Percentiles rank a stretch among this genome's conserved stretches.
phyloP scores from a whole-genome alignment of 352 stramenopile species.

The Pythium phragmiticola region DNA sequence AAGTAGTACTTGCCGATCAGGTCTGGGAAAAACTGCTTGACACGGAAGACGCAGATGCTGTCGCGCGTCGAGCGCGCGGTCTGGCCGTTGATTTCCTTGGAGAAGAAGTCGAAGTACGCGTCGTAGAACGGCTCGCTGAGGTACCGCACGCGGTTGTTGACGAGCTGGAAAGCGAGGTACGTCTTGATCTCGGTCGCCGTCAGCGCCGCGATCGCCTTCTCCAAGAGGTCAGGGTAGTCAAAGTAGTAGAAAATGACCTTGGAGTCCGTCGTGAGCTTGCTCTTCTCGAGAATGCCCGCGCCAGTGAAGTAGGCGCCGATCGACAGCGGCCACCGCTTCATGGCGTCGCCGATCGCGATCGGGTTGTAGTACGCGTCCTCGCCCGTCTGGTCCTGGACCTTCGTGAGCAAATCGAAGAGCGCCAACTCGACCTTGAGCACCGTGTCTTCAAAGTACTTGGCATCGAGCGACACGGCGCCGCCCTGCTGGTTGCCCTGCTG shows the following conservation, averaged over 20 bases:
- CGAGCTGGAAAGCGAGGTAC: conserved; percentile 54
- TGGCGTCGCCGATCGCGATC: conserved; percentile 72
- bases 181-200: conserved; percentile 50
- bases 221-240: conserved; percentile 50
- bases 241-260: conserved; percentile 51
- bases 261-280: conserved; percentile 36
- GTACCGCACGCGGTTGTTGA: conserved; percentile 39
- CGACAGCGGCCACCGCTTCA: conserved; percentile 44
- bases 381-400: conserved; percentile 46
- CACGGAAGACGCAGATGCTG: conserved; percentile 34
- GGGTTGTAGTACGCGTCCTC: conserved; percentile 74
- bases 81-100: conserved; percentile 64
- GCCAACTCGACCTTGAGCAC: conserved; percentile 75
- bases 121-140: conserved; percentile 70
- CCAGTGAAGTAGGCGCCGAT: conserved; percentile 54
- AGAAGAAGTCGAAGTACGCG: conserved; percentile 89
- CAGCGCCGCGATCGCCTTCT: conserved; percentile 35
- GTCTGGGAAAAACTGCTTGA: conserved; percentile 42
- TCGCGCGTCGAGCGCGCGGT: conserved; percentile 54
- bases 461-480: background rate
- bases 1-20: conserved; percentile 87
- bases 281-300: conserved; percentile 35
- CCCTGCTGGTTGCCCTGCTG: conserved; percentile 23
- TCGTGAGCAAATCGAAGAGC: conserved; percentile 56
- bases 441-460: conserved; percentile 29